phyloP scores from a whole-genome alignment of 2,329 filamentous ascomycete species.

The Pestalotiopsis sp. region DNA sequence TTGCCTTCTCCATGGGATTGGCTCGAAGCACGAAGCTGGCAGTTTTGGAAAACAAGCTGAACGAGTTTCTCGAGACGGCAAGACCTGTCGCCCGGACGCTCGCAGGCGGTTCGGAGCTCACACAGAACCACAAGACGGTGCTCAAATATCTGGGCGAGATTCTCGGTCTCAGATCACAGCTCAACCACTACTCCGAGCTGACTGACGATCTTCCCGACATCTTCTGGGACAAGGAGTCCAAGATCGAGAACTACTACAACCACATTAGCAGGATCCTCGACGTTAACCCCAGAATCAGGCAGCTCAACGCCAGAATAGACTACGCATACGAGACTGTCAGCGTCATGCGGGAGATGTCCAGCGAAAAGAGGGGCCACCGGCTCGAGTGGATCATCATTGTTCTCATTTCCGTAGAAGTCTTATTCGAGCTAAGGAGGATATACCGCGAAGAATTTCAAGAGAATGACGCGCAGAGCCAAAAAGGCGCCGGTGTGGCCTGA shows the following conservation, averaged over 20 bases:
- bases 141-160: slow-evolving; percentile 92
- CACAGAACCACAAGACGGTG: slow-evolving; percentile 75
- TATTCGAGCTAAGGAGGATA: slow-evolving; percentile 67
- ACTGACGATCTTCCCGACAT: slow-evolving; percentile 94
- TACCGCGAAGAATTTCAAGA: slow-evolving; percentile 9
- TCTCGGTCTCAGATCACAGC: slow-evolving; percentile 82
- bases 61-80: slow-evolving; percentile 84
- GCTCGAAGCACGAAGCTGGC: slow-evolving; percentile 92
- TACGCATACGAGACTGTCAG: slow-evolving; percentile 95
- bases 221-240: slow-evolving; percentile 96
- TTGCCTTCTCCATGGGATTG: slow-evolving; percentile 93
- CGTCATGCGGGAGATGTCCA: slow-evolving; percentile 84
- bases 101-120: slow-evolving; percentile 56
- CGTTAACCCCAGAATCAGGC: slow-evolving; percentile 86
- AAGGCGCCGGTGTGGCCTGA: neutral
- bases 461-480: neutral
- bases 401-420: slow-evolving; percentile 88
- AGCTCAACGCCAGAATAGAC: slow-evolving; percentile 95
- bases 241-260: slow-evolving; percentile 92
- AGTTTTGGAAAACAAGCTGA: slow-evolving; percentile 81
- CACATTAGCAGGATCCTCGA: slow-evolving; percentile 89
- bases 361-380: slow-evolving; percentile 84
- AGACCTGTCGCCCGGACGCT: slow-evolving; percentile 79
- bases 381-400: slow-evolving; percentile 96
- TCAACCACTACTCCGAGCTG: slow-evolving; percentile 96